Evolutionary conservation across 1,284 basidiomycete genomes (phyloP).

Genomic region (Irpex sp.): DNA sequence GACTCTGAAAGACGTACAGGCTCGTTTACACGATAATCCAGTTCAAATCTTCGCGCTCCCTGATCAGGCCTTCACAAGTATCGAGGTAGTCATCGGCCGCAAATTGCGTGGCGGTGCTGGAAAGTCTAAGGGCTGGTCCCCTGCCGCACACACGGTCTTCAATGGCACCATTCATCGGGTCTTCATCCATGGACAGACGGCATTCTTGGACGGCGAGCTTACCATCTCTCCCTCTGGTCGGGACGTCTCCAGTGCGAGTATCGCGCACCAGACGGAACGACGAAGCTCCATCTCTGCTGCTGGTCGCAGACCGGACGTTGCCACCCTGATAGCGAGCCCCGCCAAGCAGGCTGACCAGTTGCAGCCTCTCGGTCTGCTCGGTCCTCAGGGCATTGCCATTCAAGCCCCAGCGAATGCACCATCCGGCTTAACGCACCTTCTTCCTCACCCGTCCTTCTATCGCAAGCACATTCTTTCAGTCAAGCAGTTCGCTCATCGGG

Average conservation of each 20-base stretch:
- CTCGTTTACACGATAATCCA: constrained; percentile 89
- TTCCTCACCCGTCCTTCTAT: constrained; percentile 68
- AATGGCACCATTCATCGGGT: constrained; percentile 87
- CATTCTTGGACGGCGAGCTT: constrained; percentile 86
- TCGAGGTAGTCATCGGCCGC: constrained; percentile 90
- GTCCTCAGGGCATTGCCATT: constrained; percentile 14
- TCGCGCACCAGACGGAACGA: constrained; percentile 43
- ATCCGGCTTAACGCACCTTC: constrained; percentile 34
- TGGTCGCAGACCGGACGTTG: constrained; percentile 16
- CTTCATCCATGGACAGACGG: constrained; percentile 86
- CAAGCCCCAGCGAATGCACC: constrained; percentile 35
- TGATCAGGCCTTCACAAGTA: constrained; percentile 81
- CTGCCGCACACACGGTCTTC: constrained; percentile 63
- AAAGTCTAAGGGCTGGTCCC: constrained; percentile 67
- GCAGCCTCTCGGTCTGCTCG: constrained; percentile 3
- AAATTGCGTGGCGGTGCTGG: constrained; percentile 41
- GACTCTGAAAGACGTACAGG: constrained; percentile 78
- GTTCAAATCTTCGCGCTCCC: constrained; percentile 88
- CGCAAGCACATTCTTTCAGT: constrained; percentile 92
- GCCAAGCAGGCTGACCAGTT: constrained; percentile 10
- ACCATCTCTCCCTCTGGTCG: constrained; percentile 62
- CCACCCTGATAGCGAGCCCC: constrained; percentile 7
- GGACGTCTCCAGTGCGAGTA: constrained; percentile 72
- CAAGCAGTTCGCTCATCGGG: constrained; percentile 88
- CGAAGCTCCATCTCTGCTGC: constrained; percentile 20